Conservation (phyloP, 2,329 filamentous ascomycete species). For the Xylogone sp. region DNA sequence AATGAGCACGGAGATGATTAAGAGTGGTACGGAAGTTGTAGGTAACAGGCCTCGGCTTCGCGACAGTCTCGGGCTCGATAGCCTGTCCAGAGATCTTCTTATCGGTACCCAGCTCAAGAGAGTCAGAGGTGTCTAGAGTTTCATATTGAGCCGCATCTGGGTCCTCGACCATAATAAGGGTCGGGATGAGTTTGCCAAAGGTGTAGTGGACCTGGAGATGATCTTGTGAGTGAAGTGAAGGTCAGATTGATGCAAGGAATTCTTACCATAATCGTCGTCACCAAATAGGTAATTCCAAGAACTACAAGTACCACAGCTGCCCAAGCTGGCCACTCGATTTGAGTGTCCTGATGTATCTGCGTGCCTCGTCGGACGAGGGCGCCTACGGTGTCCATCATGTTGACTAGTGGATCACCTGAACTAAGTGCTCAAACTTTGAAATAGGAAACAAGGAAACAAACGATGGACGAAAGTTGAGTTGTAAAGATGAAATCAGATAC, state of each 20-base stretch:
- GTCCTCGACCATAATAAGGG: conserved; percentile 61
- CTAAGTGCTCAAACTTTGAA: background rate
- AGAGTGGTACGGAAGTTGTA: conserved; percentile 54
- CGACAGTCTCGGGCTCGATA: conserved; percentile 35
- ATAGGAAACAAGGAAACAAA: background rate
- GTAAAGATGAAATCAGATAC: no score
- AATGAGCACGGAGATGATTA: conserved; percentile 57
- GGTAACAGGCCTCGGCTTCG: conserved; percentile 56
- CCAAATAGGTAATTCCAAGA: conserved; percentile 8
- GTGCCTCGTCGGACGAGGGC: conserved; percentile 9
- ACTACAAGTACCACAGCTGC: conserved; percentile 12
- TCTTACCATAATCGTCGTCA: conserved; percentile 13
- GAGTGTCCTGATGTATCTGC: background rate
- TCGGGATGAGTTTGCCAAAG: conserved; percentile 54
- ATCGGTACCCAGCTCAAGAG: conserved; percentile 24
- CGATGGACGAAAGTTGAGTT: background rate
- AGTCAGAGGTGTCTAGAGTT: conserved; percentile 28
- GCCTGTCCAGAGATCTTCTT: conserved; percentile 20
- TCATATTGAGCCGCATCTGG: conserved; percentile 45
- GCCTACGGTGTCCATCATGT: conserved; percentile 6
- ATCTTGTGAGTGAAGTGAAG: conserved; percentile 8
- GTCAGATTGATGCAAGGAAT: background rate
- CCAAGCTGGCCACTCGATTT: conserved; percentile 19
- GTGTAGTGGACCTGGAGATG: conserved; percentile 49
- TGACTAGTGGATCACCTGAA: background rate